Evolutionary conservation across 2,329 filamentous ascomycete species (phyloP), one percentile per base, ranked within the genome.

Genomic region (Fusarium tuaranense): DNA sequence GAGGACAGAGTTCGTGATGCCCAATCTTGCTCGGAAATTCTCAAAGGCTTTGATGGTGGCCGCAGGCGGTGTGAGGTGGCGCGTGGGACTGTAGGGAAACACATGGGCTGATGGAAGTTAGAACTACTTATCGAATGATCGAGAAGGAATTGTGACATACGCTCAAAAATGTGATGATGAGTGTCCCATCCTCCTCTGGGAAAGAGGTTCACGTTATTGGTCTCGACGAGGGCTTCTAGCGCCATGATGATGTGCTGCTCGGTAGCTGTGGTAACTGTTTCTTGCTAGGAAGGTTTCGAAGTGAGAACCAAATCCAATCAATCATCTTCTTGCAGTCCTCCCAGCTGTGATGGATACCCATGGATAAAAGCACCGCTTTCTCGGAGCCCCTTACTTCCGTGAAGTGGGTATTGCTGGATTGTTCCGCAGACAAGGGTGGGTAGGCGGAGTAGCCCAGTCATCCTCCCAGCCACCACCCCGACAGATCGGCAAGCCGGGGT

Each of bases 81-180:
- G 61, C 1, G 67, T 63, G 16, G 58, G 48, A 38, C 59, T 53
- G 34, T 73, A 73, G 4, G 61, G 58, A 30, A 72, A 72, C 5
- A 30, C 16, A 34, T 58, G 46, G 13, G 70, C 70, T 72, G 36
- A 27, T 36, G 4, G 2, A 59, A 13, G 51, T 55, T 32, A 32
- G 51, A 55, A 4, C 6, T 55, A 4, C 5, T 7, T 12, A 20
- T 55, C 25, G 18, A 30, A 32, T 2, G 25, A 20, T 0, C 20
- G 6, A 32, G 5, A 55, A 20, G 18, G 38, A 32, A 22, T 9
- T 7, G 10, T 13, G 1, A 16, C 75, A 66, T 75, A 81, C 81
- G 79, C 12, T 82, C 79, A 60, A 81, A 82, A 25, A 82, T 81
- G 61, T 82, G 79, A 57, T 82, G 77, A 34, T 82, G 80, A 22